Evolutionary conservation across 192 early-diverging fungal genomes (phyloP), one percentile per base, ranked within the genome.

Genomic region (Thamnidium elegans): DNA sequence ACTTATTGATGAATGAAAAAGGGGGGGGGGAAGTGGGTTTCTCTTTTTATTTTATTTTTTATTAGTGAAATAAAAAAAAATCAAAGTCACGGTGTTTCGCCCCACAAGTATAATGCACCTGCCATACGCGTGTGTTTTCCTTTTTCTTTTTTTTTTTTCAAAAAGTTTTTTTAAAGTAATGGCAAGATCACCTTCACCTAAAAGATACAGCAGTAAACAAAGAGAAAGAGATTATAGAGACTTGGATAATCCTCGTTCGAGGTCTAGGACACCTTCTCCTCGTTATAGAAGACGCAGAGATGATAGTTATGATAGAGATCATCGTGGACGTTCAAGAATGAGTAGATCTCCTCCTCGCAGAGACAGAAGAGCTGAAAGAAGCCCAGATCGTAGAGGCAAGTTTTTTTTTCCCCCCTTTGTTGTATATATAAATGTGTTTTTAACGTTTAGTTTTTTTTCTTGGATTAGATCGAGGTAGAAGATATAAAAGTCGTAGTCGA

Each of bases 141-240:
- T 23, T 31, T 65, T 44, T 36, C 4, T 43, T 31, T 48, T 26
- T 20, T 21, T 67, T 26, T 20, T 10, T 34, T 48, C 47, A 32
- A 44, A 9, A 39, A 39, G 9, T 10, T 6, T 6, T 39, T 39
- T 6, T 6, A 0, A 9, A 9, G 1, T 34, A 9, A 67, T 71
- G 69, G 44, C 53, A 31, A 58, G 58, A 8, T 61, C 64, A 21
- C 34, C 65, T 32, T 67, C 69, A 7, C 64, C 69, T 32, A 69
- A 53, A 14, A 4, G 44, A 5, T 53, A 53, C 34, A 30, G 30
- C 11, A 42, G 45, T 46, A 23, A 19, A 2, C 62, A 63, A 20
- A 46, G 62, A 17, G 58, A 60, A 42, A 47, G 50, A 32, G 59
- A 68, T 15, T 68, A 69, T 3, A 61, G 61, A 43, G 59, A 69